Conservation (phyloP, 2,329 filamentous ascomycete genomes). For the Polytolypa hystricis region DNA sequence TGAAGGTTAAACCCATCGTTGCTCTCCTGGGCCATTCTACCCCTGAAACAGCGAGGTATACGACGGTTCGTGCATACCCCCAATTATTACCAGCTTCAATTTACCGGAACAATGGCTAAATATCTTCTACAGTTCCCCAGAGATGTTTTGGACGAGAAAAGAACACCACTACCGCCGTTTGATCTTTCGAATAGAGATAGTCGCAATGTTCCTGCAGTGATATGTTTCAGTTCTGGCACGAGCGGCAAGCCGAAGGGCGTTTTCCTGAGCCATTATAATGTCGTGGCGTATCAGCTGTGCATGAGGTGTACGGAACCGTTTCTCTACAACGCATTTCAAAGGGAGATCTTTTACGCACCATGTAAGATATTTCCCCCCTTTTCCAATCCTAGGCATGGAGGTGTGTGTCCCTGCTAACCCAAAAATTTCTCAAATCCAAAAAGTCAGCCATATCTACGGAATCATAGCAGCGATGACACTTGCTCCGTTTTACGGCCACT, state of each 20-base stretch:
- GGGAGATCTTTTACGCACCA: not conserved
- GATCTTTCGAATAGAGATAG: not conserved
- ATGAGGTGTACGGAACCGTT: not conserved
- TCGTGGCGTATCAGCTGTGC: not conserved
- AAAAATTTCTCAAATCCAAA: not conserved
- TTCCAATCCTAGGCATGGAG: no score
- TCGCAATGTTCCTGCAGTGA: not conserved
- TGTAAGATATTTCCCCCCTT: not conserved
- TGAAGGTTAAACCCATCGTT: not conserved
- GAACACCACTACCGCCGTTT: not conserved
- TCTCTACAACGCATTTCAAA: not conserved
- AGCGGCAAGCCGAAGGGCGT: constrained; percentile 1
- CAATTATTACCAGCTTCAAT: no score
- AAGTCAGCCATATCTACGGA: not conserved
- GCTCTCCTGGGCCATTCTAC: not conserved
- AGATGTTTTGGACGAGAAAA: not conserved
- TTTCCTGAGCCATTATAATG: not conserved
- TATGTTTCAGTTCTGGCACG: not conserved
- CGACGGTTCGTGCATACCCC: not conserved
- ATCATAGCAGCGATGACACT: not conserved
- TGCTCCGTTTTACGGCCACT: not conserved
- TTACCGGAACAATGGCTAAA: no score
- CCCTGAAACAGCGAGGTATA: not conserved
- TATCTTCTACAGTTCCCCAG: not conserved
- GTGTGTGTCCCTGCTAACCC: not conserved